Base-by-base conservation (phyloP, 1,284 basidiomycete genomes). In the Melampsora americana region DNA sequence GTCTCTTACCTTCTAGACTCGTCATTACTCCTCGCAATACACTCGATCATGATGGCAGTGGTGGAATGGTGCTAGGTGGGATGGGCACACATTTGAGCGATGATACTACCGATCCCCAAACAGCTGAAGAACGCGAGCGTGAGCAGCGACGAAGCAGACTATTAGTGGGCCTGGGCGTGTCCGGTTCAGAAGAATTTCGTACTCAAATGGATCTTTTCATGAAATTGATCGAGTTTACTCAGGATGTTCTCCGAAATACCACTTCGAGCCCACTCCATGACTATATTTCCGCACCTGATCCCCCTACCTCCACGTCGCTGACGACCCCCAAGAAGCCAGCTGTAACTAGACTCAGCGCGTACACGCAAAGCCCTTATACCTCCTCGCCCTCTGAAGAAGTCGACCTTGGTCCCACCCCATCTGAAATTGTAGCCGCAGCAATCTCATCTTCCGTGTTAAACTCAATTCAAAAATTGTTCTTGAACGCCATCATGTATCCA, bases 401-500 rank as follows among this genome's bases (percentile, higher is more conserved):
- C 42, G 46, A 56, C 61, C 23, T 61, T 35, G 56, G 67, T 39
- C 60, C 65, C 1, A 48, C 62, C n/a, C 50, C 50, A 18, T 46
- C 60, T 20, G 74, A 78, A 62, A 78, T 74, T 28, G 72, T 78
- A 11, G 70, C 77, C 26, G 56, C 53, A 28, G 67, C 78, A 1
- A 76, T 78, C 44, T 73, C 71, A 35, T 71, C 1, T 88, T 89
- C 90, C 16, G 91, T 93, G 61, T 83, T 95, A 50, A 90, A 92
- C 77, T 89, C 92, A 6, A 88, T 95, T 14, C 89, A 90, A 66
- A 87, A 88, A n/a, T 90, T 92, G 56, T 96, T 96, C 83, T 85
- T 97, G 35, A 91, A 95, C 83, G 95, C 95, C 80, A 90, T 97
- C 32, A 85, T 97, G 42, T 96, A 96, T 81, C 93, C 95, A 0